These are phyloP conservation scores for Irpex sp. DNA, from an alignment of 1,284 basidiomycete species.

Conservation along the genomic window DNA sequence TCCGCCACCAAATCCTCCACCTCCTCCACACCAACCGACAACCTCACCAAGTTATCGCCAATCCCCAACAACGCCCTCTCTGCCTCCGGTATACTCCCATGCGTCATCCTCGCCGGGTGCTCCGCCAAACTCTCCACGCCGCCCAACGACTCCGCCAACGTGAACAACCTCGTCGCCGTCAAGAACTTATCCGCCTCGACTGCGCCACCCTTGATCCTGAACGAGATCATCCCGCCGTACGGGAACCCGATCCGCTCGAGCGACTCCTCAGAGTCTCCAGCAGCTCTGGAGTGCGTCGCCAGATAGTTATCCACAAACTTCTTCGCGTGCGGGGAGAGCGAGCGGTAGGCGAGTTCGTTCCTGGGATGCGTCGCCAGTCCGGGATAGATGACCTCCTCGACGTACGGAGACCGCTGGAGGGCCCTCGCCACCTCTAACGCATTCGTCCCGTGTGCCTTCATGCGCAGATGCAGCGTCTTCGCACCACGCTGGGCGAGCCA, in stretches of 20 bases:
- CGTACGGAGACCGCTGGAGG: constrained; percentile 53
- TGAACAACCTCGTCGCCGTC: constrained; percentile 66
- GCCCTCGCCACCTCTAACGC: constrained; percentile 75
- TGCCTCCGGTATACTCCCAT: constrained; percentile 69
- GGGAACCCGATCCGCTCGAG: constrained; percentile 50
- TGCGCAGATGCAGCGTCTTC: constrained; percentile 87
- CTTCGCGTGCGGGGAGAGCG: constrained; percentile 66
- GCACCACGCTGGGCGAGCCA: constrained; percentile 91
- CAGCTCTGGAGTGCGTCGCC: constrained; percentile 24
- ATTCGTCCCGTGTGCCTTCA: constrained; percentile 85
- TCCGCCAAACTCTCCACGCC: constrained; percentile 92
- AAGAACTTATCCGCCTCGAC: constrained; percentile 69
- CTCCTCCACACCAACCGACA: constrained; percentile 91
- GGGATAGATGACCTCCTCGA: constrained; percentile 85
- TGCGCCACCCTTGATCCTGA: constrained; percentile 59
- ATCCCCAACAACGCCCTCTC: constrained; percentile 77
- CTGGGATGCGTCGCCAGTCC: constrained; percentile 64
- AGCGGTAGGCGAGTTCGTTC: constrained; percentile 61
- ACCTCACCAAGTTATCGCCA: constrained; percentile 73
- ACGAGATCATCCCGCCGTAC: constrained; percentile 82
- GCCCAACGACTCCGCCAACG: constrained; percentile 87
- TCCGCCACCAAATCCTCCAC: constrained; percentile 69
- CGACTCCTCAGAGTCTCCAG: constrained; percentile 29
- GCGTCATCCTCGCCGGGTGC: constrained; percentile 84
- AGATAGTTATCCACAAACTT: constrained; percentile 56